Conservation (phyloP, 1,139 yeast genomes). For the Yamadazyma membranifaciens region DNA sequence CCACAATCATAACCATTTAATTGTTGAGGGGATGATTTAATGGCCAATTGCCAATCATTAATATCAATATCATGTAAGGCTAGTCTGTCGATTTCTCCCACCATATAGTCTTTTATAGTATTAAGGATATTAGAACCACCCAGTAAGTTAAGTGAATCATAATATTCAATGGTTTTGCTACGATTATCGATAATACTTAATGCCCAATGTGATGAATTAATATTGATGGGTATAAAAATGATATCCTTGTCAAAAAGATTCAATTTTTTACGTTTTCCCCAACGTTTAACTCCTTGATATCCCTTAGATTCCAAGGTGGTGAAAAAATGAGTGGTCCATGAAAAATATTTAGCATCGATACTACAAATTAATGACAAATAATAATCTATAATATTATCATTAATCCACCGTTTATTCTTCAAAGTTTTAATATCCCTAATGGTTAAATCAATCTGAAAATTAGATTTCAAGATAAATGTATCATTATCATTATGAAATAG, state of each 20-base stretch:
- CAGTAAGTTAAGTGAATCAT: constrained; percentile 69
- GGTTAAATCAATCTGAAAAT: constrained; percentile 55
- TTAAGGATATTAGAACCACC: constrained; percentile 44
- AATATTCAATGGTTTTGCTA: constrained; percentile 58
- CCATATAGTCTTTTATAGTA: constrained; percentile 58
- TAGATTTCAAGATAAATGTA: constrained; percentile 21
- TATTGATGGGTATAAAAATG: constrained; percentile 80
- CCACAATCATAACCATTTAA: constrained; percentile 94
- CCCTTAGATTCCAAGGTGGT: constrained; percentile 71
- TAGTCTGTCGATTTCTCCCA: constrained; percentile 51
- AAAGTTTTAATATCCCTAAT: constrained; percentile 71
- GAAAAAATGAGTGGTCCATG: constrained; percentile 87
- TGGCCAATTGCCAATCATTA: constrained; percentile 28
- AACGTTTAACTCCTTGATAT: constrained; percentile 75
- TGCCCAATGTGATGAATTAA: constrained; percentile 90
- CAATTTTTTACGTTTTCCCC: constrained; percentile 85
- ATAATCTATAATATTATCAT: constrained; percentile 86
- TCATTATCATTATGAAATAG: neutral
- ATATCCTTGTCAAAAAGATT: constrained; percentile 62
- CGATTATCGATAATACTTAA: constrained; percentile 72
- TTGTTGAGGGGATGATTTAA: constrained; percentile 73
- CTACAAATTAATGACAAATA: constrained; percentile 61
- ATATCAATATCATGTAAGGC: constrained; percentile 30
- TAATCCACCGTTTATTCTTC: constrained; percentile 75
- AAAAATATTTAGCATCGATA: constrained; percentile 46